These are phyloP conservation scores for Monilinia vaccinii-corymbosi DNA, from an alignment of 2,329 filamentous ascomycete species.

Conservation along the genomic window DNA sequence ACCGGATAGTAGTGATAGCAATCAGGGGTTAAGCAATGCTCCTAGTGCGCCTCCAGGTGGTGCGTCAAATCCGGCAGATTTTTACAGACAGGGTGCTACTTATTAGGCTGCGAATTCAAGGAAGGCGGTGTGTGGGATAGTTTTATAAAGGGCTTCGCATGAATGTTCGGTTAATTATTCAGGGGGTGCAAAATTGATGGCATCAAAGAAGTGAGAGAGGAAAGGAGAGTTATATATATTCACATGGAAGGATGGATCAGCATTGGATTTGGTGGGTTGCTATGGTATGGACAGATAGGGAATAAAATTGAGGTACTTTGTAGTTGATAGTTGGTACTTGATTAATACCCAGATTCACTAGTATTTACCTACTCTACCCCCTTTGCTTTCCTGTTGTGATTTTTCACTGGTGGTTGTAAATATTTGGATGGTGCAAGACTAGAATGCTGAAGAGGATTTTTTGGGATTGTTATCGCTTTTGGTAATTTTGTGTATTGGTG, in stretches of 20 bases:
- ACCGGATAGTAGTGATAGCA: conserved; percentile 22
- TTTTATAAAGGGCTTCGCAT: neutral
- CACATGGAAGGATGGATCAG: neutral
- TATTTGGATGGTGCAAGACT: no score
- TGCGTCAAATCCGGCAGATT: conserved; percentile 35
- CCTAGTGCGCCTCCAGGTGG: conserved; percentile 37
- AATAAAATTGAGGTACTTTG: neutral
- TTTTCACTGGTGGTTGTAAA: no score
- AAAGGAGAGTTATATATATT: no score
- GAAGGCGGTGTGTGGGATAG: neutral
- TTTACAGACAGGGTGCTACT: conserved; percentile 41
- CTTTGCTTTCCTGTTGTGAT: no score
- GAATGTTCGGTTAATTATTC: neutral
- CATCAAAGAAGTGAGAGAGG: no score
- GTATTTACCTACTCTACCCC: no score
- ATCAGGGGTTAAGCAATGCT: conserved; percentile 26
- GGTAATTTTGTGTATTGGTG: no score
- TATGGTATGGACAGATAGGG: neutral
- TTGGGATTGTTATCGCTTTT: no score
- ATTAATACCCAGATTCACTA: neutral
- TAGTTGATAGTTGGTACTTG: neutral
- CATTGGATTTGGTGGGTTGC: neutral
- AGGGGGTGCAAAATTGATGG: neutral
- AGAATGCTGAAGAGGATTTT: no score
- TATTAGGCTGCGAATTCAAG: conserved; percentile 17